Evolutionary conservation across 2,329 filamentous ascomycete species (phyloP), one percentile per base, ranked within the genome.

Genomic region (Apiospora saccharicola): DNA sequence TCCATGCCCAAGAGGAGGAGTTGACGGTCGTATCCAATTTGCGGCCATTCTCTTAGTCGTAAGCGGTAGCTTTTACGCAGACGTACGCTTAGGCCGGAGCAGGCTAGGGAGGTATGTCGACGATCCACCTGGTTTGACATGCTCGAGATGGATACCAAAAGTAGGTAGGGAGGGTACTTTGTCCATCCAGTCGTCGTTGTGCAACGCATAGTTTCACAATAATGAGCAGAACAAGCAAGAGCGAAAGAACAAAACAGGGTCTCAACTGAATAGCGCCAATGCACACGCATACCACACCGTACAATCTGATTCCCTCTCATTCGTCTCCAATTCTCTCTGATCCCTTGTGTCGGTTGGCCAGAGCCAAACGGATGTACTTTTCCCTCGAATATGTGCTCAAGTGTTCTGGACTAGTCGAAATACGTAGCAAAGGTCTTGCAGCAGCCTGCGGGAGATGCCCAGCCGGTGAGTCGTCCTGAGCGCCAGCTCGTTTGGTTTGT

Each of bases 181-280:
- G 57, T 64, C 57, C 34, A 13, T 37, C 37, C 26, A 30, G 37
- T 41, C 37, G 57, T 41, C 57, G n/a, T 64, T 64, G 34, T 64
- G 57, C 57, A 64, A 41, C 34, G 57, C 4, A 41, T 41, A 64
- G 57, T 64, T 64, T 41, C 57, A 64, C 53, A 64, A 64, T 64
- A 64, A 64, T 41, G 57, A 64, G 57, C 22, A 41, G 57, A 64
- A n/a, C 57, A 41, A 64, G 57, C 57, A 41, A 41, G 30, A 64
- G 57, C 2, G 53, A 37, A 8, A 64, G 30, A 3, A 41, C 41
- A 37, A 64, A 64, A 64, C 34, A 64, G 57, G 19, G 57, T 64
- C 53, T 61, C 53, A 37, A 22, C 30, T 22, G 53, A 61, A 34
- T n/a, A 61, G 53, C n/a, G 24, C 53, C 30, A 30, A 34, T 34